Percentiles rank a stretch among this genome's conserved stretches.
These are phyloP conservation scores for Metschnikowia kunwiensis DNA, from an alignment of 805 yeast genomes.

Conservation along the genomic window DNA sequence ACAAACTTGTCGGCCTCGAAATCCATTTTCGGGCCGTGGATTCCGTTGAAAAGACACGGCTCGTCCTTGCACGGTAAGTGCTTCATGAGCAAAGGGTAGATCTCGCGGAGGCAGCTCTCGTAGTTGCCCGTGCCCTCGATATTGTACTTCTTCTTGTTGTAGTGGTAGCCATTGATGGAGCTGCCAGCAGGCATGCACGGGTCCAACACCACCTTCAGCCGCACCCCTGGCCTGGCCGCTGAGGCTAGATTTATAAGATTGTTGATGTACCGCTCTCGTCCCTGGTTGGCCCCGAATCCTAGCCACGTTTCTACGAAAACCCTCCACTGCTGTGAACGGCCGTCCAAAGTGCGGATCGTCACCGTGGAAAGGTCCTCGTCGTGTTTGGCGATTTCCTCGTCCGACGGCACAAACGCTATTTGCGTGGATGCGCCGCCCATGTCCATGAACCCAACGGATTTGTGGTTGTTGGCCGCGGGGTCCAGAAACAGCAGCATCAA, in stretches of 20 bases:
- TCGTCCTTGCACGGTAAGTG: constrained; percentile 79
- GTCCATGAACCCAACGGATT: constrained; percentile 92
- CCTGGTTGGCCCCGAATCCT: constrained; percentile 97
- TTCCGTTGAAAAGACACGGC: constrained; percentile 93
- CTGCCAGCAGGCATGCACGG: constrained; percentile 81
- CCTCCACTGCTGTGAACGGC: constrained; percentile 70
- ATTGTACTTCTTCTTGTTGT: constrained; percentile 45
- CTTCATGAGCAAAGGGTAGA: constrained; percentile 74
- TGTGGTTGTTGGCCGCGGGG: constrained; percentile 36
- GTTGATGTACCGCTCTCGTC: constrained; percentile 67
- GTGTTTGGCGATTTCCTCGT: constrained; percentile 60
- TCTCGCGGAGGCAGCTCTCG: constrained; percentile 63
- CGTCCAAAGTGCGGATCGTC: constrained; percentile 63
- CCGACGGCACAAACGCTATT: constrained; percentile 83
- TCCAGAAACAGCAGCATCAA: constrained; percentile 55
- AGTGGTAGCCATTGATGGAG: constrained; percentile 39
- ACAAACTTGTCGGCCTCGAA: constrained; percentile 78
- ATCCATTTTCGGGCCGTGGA: constrained; percentile 87
- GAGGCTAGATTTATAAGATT: constrained; percentile 43
- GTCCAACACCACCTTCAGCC: constrained; percentile 42
- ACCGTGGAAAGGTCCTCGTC: constrained; percentile 70
- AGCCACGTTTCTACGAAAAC: constrained; percentile 96
- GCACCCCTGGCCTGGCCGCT: constrained; percentile 8
- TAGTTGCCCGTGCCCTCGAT: constrained; percentile 78
- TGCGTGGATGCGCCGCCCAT: constrained; percentile 99